phyloP scores from a whole-genome alignment of 148 eudicot species.

The Mesembryanthemum crystallinum region DNA sequence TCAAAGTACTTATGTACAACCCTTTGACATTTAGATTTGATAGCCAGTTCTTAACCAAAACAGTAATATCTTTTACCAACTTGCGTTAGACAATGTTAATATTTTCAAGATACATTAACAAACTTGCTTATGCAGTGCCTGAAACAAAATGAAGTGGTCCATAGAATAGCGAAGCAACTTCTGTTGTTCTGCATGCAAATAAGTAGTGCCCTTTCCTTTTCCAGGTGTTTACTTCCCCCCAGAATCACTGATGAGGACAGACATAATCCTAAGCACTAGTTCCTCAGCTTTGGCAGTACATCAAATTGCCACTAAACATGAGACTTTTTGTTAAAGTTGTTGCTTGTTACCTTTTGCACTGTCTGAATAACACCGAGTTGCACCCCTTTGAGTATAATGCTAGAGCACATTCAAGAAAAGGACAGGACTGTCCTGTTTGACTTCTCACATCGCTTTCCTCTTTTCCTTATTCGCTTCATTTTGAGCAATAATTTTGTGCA shows the following conservation, averaged over 20 bases:
- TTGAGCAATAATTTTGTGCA: slow-evolving; percentile 4
- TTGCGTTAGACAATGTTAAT: not conserved
- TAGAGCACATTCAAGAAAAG: slow-evolving; percentile 28
- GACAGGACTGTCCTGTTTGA: slow-evolving; percentile 17
- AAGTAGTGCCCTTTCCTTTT: slow-evolving; percentile 4
- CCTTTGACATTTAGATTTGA: not conserved
- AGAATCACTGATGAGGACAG: slow-evolving; percentile 3
- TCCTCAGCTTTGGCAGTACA: not conserved
- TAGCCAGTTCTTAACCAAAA: not conserved
- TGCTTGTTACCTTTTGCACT: slow-evolving; percentile 21
- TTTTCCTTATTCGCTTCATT: not conserved
- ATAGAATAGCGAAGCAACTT: not conserved
- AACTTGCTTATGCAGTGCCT: no score
- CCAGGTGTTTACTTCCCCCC: slow-evolving; percentile 12
- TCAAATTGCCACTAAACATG: slow-evolving; percentile 13
- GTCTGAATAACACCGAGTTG: slow-evolving; percentile 16
- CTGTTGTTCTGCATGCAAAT: not conserved
- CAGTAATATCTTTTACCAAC: not conserved
- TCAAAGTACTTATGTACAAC: not conserved
- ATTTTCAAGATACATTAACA: not conserved
- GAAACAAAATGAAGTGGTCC: not conserved
- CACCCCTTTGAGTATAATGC: slow-evolving; percentile 14
- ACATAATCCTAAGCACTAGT: slow-evolving; percentile 10
- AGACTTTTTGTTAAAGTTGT: slow-evolving; percentile 20
- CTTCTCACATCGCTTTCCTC: slow-evolving; percentile 26